Evolutionary conservation across 352 stramenopile genomes (phyloP).

Genomic region (Phytophthora litchii): DNA sequence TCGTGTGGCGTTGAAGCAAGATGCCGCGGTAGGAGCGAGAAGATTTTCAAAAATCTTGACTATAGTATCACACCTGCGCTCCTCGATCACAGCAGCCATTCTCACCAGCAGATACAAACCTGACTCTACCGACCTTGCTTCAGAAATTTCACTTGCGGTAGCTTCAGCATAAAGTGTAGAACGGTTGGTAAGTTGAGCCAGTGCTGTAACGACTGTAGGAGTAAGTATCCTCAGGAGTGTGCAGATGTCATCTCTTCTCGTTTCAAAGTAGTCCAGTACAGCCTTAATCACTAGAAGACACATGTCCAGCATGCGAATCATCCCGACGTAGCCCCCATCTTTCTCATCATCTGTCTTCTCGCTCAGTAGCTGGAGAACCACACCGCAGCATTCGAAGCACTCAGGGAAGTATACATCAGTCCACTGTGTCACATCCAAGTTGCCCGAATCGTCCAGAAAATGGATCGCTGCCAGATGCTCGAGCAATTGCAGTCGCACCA

Average conservation of each 20-base stretch:
- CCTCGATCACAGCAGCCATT: slow-evolving; percentile 9
- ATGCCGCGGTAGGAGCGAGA: not conserved
- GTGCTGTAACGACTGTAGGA: slow-evolving; percentile 1
- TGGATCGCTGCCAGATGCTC: not conserved
- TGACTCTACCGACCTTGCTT: slow-evolving; percentile 10
- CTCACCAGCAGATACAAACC: slow-evolving; percentile 21
- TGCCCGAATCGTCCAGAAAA: slow-evolving; percentile 16
- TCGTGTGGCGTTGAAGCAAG: not conserved
- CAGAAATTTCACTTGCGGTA: not conserved
- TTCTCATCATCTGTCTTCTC: not conserved
- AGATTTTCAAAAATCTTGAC: slow-evolving; percentile 15
- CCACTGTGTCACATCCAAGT: slow-evolving; percentile 8
- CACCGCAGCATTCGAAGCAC: slow-evolving; percentile 25
- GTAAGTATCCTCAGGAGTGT: slow-evolving; percentile 12
- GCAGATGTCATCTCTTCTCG: slow-evolving; percentile 8
- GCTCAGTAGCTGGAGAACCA: slow-evolving; percentile 15
- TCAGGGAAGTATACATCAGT: slow-evolving; percentile 9
- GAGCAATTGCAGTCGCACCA: slow-evolving; percentile 17
- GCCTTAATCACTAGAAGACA: slow-evolving; percentile 23
- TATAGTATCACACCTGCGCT: slow-evolving; percentile 2
- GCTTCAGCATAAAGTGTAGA: slow-evolving; percentile 1
- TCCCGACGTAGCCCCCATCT: not conserved
- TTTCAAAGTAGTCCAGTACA: slow-evolving; percentile 21
- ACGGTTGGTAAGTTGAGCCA: slow-evolving; percentile 10
- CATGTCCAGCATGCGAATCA: slow-evolving; percentile 27